A percentile compares a stretch with the other conserved stretches of the same genome.
Evolutionary conservation across 805 yeast species (phyloP).

Genomic region (Alloascoidea africana): DNA sequence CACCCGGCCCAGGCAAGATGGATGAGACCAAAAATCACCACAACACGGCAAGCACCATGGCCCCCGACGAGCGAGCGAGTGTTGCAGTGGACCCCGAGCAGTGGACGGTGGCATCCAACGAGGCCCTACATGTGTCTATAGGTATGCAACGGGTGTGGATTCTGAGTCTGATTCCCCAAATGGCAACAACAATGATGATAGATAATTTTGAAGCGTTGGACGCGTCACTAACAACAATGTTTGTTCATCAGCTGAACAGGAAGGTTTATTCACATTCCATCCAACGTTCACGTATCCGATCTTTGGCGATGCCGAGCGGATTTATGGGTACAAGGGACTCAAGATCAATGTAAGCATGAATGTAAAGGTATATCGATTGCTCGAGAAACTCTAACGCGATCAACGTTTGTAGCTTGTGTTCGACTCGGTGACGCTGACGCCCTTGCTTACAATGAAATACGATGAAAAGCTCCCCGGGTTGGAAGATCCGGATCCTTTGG

Average conservation of each 20-base stretch:
- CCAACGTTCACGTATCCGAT: slow-evolving; percentile 88
- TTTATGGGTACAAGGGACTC: slow-evolving; percentile 70
- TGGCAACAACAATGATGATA: no score
- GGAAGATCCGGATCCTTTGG: slow-evolving; percentile 44
- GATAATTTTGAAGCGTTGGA: no score
- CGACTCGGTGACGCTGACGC: slow-evolving; percentile 60
- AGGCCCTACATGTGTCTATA: slow-evolving; percentile 41
- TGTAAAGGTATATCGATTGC: background rate
- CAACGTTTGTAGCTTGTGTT: slow-evolving; percentile 29
- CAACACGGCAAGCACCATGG: no score
- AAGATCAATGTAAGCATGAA: slow-evolving; percentile 34
- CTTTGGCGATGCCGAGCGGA: slow-evolving; percentile 80
- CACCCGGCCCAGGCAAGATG: no score
- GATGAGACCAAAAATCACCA: no score
- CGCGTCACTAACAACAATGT: background rate
- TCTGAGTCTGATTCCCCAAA: background rate
- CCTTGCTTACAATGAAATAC: slow-evolving; percentile 51
- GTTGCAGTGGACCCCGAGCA: slow-evolving; percentile 26
- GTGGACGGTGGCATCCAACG: slow-evolving; percentile 68
- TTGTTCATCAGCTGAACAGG: slow-evolving; percentile 28
- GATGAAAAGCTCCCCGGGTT: slow-evolving; percentile 32
- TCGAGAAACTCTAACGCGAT: background rate
- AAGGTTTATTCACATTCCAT: slow-evolving; percentile 45
- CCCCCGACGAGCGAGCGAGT: no score
- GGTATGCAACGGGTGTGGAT: slow-evolving; percentile 4